A percentile compares a stretch with the other conserved stretches of the same genome.
Conservation (phyloP, 768 basidiomycete species). For the Tephrocybe sp. region DNA sequence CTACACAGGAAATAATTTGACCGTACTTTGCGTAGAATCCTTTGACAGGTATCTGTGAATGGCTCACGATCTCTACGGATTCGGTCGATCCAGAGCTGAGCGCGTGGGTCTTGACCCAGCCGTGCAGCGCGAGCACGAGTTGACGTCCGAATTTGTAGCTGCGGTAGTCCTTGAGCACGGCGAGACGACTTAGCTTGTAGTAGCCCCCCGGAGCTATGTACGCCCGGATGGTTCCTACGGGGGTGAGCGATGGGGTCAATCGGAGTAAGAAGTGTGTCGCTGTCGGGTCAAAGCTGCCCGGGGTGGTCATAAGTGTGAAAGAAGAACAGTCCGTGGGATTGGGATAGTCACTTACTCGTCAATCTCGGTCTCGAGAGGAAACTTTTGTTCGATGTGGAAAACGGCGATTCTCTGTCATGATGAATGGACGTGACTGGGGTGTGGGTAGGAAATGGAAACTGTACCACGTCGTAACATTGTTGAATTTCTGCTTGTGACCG, state of each 20-base stretch:
- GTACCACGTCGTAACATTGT: slow-evolving; percentile 63
- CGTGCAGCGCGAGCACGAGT: slow-evolving; percentile 62
- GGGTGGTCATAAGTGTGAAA: neutral
- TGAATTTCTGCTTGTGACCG: slow-evolving; percentile 47
- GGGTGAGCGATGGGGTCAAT: slow-evolving; percentile 53
- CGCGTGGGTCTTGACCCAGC: slow-evolving; percentile 52
- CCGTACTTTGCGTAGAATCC: slow-evolving; percentile 79
- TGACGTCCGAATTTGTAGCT: slow-evolving; percentile 59
- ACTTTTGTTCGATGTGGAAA: slow-evolving; percentile 66
- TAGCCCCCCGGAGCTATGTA: slow-evolving; percentile 37
- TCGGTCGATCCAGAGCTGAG: slow-evolving; percentile 19
- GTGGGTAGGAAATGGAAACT: neutral
- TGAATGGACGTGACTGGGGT: slow-evolving; percentile 2
- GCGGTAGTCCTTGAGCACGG: slow-evolving; percentile 65
- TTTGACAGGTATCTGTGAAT: slow-evolving; percentile 73
- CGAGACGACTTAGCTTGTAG: slow-evolving; percentile 75
- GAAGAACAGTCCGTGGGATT: neutral
- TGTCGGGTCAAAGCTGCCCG: slow-evolving; percentile 52
- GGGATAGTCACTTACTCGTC: slow-evolving; percentile 54
- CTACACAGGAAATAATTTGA: too few relatives aligned
- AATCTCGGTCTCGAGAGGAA: slow-evolving; percentile 70
- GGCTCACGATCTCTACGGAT: slow-evolving; percentile 45
- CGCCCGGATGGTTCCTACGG: slow-evolving; percentile 71
- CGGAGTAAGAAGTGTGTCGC: slow-evolving; percentile 75
- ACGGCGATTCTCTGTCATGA: slow-evolving; percentile 43